Conservation (phyloP, 2,329 filamentous ascomycete genomes). For the Berkeleyomyces basicola region DNA sequence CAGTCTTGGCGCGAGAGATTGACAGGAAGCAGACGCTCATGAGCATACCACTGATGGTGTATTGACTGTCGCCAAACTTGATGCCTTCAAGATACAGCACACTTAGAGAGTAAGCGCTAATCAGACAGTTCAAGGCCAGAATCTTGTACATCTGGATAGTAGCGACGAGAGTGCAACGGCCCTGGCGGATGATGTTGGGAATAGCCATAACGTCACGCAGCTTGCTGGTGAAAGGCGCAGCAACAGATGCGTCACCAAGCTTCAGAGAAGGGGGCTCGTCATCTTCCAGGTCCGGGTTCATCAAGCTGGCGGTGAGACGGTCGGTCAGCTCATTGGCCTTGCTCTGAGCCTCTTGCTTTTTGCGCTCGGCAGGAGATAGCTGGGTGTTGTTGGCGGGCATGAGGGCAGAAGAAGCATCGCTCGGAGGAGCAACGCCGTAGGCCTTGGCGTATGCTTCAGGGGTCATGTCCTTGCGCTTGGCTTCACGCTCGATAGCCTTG, state of each 20-base stretch:
- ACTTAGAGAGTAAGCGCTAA: constrained; percentile 91
- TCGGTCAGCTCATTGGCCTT: constrained; percentile 70
- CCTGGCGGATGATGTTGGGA: constrained; percentile 95
- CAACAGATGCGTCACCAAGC: constrained; percentile 90
- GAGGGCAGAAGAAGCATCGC: constrained; percentile 50
- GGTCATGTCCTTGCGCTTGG: constrained; percentile 56
- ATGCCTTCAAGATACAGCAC: constrained; percentile 96
- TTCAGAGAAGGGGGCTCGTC: constrained; percentile 91
- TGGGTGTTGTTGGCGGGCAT: constrained; percentile 31
- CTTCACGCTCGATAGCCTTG: constrained; percentile 78
- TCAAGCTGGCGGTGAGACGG: constrained; percentile 69
- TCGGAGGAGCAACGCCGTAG: constrained; percentile 36
- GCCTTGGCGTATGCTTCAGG: constrained; percentile 39
- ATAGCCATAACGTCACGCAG: constrained; percentile 92
- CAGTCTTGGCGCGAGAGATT: constrained; percentile 91
- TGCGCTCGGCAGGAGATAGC: constrained; percentile 34
- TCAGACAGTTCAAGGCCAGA: constrained; percentile 89
- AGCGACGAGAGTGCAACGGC: constrained; percentile 89
- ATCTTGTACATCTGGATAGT: constrained; percentile 99
- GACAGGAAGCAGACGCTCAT: constrained; percentile 99
- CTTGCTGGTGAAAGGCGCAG: constrained; percentile 94
- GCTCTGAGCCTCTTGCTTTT: constrained; percentile 48
- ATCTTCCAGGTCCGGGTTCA: constrained; percentile 77
- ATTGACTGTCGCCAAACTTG: constrained; percentile 96
- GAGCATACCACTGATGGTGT: constrained; percentile 97